Conservation (phyloP, 306 rosid genomes). For the Senna siamea region DNA sequence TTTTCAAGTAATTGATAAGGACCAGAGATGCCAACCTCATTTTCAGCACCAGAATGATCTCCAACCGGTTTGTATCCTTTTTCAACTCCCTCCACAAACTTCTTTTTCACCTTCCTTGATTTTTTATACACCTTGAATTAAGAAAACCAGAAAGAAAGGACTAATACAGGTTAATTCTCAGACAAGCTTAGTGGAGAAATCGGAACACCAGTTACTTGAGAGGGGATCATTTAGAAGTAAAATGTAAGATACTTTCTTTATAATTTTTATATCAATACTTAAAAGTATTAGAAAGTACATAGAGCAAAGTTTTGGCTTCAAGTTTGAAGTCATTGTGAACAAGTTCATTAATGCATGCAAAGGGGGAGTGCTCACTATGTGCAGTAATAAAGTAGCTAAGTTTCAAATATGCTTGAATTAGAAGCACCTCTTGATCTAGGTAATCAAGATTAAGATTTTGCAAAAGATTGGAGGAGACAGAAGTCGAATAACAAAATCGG, state of each 20-base stretch:
- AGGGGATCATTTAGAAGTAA: neutral
- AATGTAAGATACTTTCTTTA: neutral
- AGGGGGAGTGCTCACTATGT: neutral
- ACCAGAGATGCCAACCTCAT: constrained; percentile 51
- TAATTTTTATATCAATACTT: neutral
- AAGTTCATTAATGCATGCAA: constrained; percentile 6
- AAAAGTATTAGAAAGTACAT: neutral
- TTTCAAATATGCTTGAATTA: neutral
- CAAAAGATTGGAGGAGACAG: too few species aligned
- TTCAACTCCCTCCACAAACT: constrained; percentile 45
- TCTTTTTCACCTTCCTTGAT: constrained; percentile 66
- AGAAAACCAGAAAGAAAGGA: constrained; percentile 23
- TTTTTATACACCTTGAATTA: constrained; percentile 73
- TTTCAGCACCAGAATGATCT: constrained; percentile 51
- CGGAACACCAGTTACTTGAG: neutral
- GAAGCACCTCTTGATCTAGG: neutral
- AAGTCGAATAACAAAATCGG: too few species aligned
- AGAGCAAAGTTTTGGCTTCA: constrained; percentile 2
- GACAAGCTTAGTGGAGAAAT: constrained; percentile 6
- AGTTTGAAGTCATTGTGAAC: constrained; percentile 5
- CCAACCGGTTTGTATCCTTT: constrained; percentile 43
- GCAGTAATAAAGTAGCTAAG: neutral
- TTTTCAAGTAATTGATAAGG: constrained; percentile 47
- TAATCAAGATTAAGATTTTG: too few species aligned
- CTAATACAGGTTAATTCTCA: constrained; percentile 10